A percentile compares a stretch with the other conserved stretches of the same genome.
phyloP scores from a whole-genome alignment of 352 stramenopile species.

The Globisporangium ultimum region DNA sequence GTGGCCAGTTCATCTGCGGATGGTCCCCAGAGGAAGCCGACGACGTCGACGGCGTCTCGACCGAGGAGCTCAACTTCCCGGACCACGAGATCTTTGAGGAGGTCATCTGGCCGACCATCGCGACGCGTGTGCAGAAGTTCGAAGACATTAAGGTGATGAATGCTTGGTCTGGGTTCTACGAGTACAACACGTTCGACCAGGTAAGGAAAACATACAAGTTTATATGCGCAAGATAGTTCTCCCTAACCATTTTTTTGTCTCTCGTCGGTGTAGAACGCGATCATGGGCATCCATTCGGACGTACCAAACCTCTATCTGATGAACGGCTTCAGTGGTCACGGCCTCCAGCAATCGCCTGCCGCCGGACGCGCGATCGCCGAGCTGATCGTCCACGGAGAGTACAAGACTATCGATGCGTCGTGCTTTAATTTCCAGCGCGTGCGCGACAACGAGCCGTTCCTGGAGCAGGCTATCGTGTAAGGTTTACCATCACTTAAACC shows the following conservation, averaged over 20 bases:
- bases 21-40: slow-evolving; percentile 54
- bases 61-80: slow-evolving; percentile 63
- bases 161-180: slow-evolving; percentile 80
- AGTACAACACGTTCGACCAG: slow-evolving; percentile 88
- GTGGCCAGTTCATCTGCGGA: slow-evolving; percentile 72
- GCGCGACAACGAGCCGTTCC: slow-evolving; percentile 61
- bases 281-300: slow-evolving; percentile 76
- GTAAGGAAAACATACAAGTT: slow-evolving; percentile 16
- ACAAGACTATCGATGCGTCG: slow-evolving; percentile 71
- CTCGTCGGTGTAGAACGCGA: slow-evolving; percentile 54
- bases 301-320: slow-evolving; percentile 80
- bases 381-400: slow-evolving; percentile 65
- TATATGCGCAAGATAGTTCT: too few species aligned
- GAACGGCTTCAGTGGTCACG: slow-evolving; percentile 85
- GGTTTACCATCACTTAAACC: neutral
- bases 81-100: slow-evolving; percentile 75
- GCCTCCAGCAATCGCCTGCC: slow-evolving; percentile 75
- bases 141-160: slow-evolving; percentile 80
- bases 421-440: slow-evolving; percentile 73
- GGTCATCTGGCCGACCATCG: slow-evolving; percentile 80
- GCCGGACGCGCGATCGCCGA: slow-evolving; percentile 73
- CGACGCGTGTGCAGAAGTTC: slow-evolving; percentile 66
- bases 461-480: slow-evolving; percentile 80
- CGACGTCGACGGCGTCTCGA: slow-evolving; percentile 57
- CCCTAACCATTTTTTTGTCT: neutral